Evolutionary conservation across 2,329 filamentous ascomycete species (phyloP).

Genomic region (Colletotrichum camelliae): DNA sequence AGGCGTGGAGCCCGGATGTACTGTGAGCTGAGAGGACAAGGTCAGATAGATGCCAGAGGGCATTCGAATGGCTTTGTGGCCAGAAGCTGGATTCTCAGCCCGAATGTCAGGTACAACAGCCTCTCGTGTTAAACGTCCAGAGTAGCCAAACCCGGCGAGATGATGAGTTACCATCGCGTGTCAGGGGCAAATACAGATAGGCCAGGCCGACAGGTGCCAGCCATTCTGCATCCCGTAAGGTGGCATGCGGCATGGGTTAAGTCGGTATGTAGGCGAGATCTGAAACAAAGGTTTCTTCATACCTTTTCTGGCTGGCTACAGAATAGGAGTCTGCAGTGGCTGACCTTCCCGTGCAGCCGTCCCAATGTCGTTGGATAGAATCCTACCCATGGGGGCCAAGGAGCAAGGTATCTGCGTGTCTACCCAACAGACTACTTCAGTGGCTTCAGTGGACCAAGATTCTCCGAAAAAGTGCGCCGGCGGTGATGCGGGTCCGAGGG

Average conservation of each 20-base stretch:
- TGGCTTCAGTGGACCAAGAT: neutral
- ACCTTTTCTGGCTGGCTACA: slow-evolving; percentile 14
- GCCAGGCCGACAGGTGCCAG: neutral
- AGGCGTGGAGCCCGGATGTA: neutral
- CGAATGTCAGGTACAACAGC: neutral
- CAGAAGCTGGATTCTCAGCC: neutral
- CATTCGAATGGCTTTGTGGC: neutral
- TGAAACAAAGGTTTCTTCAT: slow-evolving; percentile 19
- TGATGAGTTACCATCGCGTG: slow-evolving; percentile 1
- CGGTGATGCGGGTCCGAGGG: neutral
- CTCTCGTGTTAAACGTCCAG: neutral
- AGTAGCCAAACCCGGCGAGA: neutral
- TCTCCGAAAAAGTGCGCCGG: neutral
- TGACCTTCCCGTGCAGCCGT: slow-evolving; percentile 12
- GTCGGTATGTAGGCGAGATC: slow-evolving; percentile 12
- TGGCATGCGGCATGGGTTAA: neutral
- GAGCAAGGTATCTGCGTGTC: neutral
- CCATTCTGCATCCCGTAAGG: neutral
- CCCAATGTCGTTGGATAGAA: neutral
- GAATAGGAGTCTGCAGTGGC: slow-evolving; percentile 13
- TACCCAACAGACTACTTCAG: neutral
- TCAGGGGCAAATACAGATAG: neutral
- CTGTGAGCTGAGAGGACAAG: neutral
- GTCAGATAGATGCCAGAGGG: neutral
- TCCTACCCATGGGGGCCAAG: neutral